Base-by-base conservation (phyloP, 805 yeast species). In the Kregervanrija fluxuum region DNA sequence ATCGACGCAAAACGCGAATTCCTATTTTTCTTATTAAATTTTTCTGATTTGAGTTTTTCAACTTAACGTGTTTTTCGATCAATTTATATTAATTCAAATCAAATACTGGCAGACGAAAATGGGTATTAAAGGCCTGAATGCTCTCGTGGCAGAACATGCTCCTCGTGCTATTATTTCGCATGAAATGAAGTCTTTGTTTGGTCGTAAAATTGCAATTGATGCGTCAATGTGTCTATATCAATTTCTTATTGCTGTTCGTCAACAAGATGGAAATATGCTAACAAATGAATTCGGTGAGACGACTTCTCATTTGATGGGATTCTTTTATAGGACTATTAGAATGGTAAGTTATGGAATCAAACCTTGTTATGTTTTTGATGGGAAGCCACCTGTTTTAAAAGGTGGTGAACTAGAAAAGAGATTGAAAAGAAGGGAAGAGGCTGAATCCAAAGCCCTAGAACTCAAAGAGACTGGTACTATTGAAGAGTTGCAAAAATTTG, bases 191-290 rank as follows among this genome's bases (percentile, higher is more conserved):
- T 73, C 85, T 12, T 76, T 89, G 39, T 84, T 86, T 57, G 99
- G 99, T 1, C 71, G 98, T 38, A 93, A 93, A 68, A 95, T 93
- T n/a, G 99, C 99, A 48, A 90, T 93, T 48, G 91, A 85, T 67
- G 95, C 95, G 3, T 90, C 98, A 9, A 93, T 93, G 99, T 88
- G 95, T 53, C 71, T 93, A 35, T 93, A 93, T 61, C 99, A 93
- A 65, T 93, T 91, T 59, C 71, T 93, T 40, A 90, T 93, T 58
- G 97, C 98, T 0, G 99, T 93, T 4, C 76, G 99, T 59, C 98
- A 91, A 55, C 89, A 85, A 46, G 98, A 93, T 58, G 99, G 99
- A n/a, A 88, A 80, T 50, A 95, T 89, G 60, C 71, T 93, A 57
- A 81, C 93, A 17, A 84, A 79, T 50, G 96, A 86, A 35, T 77